Conservation (phyloP, 2,329 filamentous ascomycete genomes). For the Fusarium metavorans region DNA sequence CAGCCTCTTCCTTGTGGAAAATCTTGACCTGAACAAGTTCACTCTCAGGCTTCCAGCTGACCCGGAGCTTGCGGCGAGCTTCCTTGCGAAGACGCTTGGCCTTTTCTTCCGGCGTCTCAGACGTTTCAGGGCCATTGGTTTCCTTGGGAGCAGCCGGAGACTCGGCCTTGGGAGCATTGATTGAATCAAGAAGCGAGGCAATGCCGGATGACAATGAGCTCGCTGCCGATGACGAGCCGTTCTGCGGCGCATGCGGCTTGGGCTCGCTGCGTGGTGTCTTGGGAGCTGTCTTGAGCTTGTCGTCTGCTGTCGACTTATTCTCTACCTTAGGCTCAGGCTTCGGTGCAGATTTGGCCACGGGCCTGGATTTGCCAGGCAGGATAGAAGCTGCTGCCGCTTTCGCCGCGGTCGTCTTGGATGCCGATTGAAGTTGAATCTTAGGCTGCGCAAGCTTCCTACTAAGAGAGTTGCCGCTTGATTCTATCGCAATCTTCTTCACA, state of each 20-base stretch:
- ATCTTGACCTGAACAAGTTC: constrained; percentile 75
- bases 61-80: constrained; percentile 75
- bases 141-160: constrained; percentile 65
- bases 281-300: constrained; percentile 48
- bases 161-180: constrained; percentile 57
- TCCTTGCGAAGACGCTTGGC: constrained; percentile 79
- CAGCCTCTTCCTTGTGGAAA: constrained; percentile 78
- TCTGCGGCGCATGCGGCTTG: constrained; percentile 45
- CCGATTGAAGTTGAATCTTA: constrained; percentile 48
- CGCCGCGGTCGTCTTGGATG: constrained; percentile 46
- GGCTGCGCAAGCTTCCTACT: constrained; percentile 56
- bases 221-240: constrained; percentile 46
- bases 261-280: constrained; percentile 47
- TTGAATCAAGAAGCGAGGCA: constrained; percentile 65
- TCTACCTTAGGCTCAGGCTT: constrained; percentile 52
- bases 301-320: constrained; percentile 44
- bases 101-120: constrained; percentile 77
- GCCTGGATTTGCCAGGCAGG: constrained; percentile 63
- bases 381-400: constrained; percentile 51
- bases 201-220: constrained; percentile 60
- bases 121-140: constrained; percentile 58
- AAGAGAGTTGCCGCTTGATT: constrained; percentile 52
- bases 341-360: constrained; percentile 54
- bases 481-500: constrained; percentile 58
- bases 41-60: constrained; percentile 76